phyloP scores from a whole-genome alignment of 352 stramenopile genomes.

The Phytophthora tubulina region DNA sequence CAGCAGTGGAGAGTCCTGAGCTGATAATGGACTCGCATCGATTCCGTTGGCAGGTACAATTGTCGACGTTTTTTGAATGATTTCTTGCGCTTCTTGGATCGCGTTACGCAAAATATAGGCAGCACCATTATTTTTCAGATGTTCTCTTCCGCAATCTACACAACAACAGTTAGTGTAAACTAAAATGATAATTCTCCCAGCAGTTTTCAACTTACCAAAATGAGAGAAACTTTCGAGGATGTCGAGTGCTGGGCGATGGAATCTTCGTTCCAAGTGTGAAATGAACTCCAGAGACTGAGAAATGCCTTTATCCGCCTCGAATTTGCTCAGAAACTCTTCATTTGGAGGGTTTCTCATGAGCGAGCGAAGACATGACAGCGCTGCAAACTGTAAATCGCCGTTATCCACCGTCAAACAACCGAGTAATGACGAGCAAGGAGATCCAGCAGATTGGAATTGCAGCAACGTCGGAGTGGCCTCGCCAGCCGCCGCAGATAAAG shows the following conservation, averaged over 20 bases:
- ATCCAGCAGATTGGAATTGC: conserved; percentile 46
- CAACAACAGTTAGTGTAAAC: not conserved
- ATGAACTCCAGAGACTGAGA: conserved; percentile 40
- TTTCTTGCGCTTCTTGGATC: conserved; percentile 38
- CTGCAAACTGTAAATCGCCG: conserved; percentile 42
- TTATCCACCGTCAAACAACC: conserved; percentile 45
- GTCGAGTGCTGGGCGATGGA: conserved; percentile 49
- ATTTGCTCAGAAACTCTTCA: conserved; percentile 41
- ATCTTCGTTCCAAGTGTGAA: conserved; percentile 46
- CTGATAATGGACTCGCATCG: conserved; percentile 38
- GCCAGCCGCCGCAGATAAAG: conserved; percentile 4
- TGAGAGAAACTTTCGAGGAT: conserved; percentile 64
- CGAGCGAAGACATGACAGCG: conserved; percentile 49
- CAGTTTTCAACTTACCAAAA: conserved; percentile 43
- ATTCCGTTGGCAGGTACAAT: conserved; percentile 31
- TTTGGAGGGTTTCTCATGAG: conserved; percentile 43
- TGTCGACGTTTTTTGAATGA: conserved; percentile 28
- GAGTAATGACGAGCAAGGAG: conserved; percentile 46
- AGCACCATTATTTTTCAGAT: conserved; percentile 26
- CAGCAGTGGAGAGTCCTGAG: conserved; percentile 43
- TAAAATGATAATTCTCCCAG: not conserved
- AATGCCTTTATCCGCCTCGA: conserved; percentile 41
- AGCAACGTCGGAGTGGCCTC: conserved; percentile 17
- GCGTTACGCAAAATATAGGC: conserved; percentile 7
- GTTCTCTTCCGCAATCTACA: conserved; percentile 30